phyloP scores from a whole-genome alignment of 2,329 filamentous ascomycete species.

The Sporothrix sp. region DNA sequence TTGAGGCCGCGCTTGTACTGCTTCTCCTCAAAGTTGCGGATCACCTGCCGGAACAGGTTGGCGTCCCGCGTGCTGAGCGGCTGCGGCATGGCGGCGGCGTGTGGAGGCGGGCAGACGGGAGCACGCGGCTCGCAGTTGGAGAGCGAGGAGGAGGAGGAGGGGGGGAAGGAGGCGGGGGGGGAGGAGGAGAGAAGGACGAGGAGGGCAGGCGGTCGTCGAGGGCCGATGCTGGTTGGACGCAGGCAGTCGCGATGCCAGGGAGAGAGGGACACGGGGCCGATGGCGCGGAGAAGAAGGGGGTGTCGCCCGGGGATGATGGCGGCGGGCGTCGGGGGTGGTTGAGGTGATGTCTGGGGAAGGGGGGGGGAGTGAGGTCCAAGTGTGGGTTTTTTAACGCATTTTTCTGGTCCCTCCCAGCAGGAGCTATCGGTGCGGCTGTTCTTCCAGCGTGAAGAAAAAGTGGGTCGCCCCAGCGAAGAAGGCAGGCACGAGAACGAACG shows the following conservation, averaged over 20 bases:
- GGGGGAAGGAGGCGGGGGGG: background rate
- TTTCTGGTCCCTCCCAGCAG: constrained; percentile 1
- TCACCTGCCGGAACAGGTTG: constrained; percentile 86
- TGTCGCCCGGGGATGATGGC: background rate
- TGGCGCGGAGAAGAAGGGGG: background rate
- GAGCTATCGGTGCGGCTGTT: constrained; percentile 17
- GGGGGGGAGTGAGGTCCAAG: constrained; percentile 1
- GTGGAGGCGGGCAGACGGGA: too few relatives aligned
- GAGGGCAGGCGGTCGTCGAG: too few relatives aligned
- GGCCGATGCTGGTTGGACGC: background rate
- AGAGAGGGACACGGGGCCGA: background rate
- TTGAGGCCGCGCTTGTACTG: constrained; percentile 95
- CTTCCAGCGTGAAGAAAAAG: constrained; percentile 14
- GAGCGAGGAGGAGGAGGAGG: constrained; percentile 5
- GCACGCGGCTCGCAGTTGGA: too few relatives aligned
- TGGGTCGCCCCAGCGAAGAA: background rate
- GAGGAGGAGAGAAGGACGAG: too few relatives aligned
- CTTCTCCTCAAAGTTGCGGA: constrained; percentile 95
- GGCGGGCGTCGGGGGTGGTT: background rate
- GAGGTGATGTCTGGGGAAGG: background rate
- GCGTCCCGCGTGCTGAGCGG: constrained; percentile 77
- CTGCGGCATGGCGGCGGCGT: constrained; percentile 51
- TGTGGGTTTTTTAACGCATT: constrained; percentile 5
- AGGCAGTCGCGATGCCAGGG: background rate
- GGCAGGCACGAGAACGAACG: background rate